phyloP scores from a whole-genome alignment of 805 yeast species.

The Candida qinlingensis region DNA sequence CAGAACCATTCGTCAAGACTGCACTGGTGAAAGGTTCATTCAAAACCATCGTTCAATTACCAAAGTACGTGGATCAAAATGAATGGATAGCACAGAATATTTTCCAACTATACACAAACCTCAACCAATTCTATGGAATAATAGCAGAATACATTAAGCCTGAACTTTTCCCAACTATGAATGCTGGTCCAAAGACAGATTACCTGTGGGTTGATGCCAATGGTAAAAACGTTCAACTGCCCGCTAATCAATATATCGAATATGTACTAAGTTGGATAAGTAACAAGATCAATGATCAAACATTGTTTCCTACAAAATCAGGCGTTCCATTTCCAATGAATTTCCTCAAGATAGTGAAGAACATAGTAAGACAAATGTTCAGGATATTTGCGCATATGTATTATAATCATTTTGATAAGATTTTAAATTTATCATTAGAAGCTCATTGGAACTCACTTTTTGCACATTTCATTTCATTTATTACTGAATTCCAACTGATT shows the following conservation, averaged over 20 bases:
- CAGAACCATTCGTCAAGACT: conserved; percentile 91
- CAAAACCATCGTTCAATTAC: conserved; percentile 90
- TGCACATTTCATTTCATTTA: conserved; percentile 87
- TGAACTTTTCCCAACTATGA: conserved; percentile 88
- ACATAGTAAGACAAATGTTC: conserved; percentile 88
- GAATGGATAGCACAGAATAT: conserved; percentile 96
- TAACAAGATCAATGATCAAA: conserved; percentile 81
- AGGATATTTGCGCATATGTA: conserved; percentile 93
- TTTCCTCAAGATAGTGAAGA: conserved; percentile 75
- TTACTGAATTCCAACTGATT: conserved; percentile 75
- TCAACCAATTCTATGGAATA: conserved; percentile 87
- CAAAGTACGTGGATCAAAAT: conserved; percentile 88
- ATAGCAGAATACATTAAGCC: conserved; percentile 88
- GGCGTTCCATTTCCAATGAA: conserved; percentile 87
- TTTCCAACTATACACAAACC: conserved; percentile 80
- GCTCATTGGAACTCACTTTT: conserved; percentile 98
- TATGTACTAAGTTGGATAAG: conserved; percentile 88
- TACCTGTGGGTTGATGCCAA: conserved; percentile 85
- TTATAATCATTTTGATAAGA: conserved; percentile 89
- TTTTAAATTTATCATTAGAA: conserved; percentile 86
- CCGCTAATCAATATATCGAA: conserved; percentile 91
- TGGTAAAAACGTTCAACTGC: conserved; percentile 77
- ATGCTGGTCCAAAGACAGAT: conserved; percentile 89
- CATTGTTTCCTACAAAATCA: conserved; percentile 84
- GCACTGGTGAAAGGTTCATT: conserved; percentile 95